phyloP scores from a whole-genome alignment of 176 grass and related monocot species.

The Poa annua region DNA sequence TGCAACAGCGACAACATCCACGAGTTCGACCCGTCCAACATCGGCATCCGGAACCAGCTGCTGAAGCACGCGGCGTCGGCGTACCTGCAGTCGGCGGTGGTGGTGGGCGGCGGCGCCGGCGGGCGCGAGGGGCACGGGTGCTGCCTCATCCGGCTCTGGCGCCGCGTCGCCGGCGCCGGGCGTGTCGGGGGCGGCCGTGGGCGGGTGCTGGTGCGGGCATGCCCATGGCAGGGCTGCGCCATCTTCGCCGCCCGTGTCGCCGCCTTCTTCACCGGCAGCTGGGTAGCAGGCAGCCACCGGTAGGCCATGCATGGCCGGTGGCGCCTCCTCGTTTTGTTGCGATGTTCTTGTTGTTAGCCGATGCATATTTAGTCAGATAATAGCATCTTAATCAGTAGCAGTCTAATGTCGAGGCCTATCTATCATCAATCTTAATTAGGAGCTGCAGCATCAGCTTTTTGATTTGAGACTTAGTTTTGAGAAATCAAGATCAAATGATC shows the following conservation, averaged over 20 bases:
- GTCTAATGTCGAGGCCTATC: too few relatives aligned
- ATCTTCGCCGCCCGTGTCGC: slow-evolving; percentile 29
- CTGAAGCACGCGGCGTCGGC: slow-evolving; percentile 83
- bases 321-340: background rate
- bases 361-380: too few relatives aligned
- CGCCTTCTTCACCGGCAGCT: slow-evolving; percentile 39
- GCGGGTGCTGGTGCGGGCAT: slow-evolving; percentile 39
- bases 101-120: slow-evolving; percentile 39
- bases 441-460: too few relatives aligned
- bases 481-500: too few relatives aligned
- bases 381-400: too few relatives aligned
- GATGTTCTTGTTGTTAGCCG: background rate
- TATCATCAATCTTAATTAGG: too few relatives aligned
- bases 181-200: background rate
- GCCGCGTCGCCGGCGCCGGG: background rate
- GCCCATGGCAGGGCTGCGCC: slow-evolving; percentile 45
- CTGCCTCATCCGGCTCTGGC: slow-evolving; percentile 57
- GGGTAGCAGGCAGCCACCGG: slow-evolving; percentile 20
- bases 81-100: slow-evolving; percentile 76
- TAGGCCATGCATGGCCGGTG: background rate
- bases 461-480: too few relatives aligned
- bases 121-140: slow-evolving; percentile 29
- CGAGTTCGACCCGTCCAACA: slow-evolving; percentile 60
- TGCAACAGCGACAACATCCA: slow-evolving; percentile 42
- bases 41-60: slow-evolving; percentile 70